phyloP scores from a whole-genome alignment of 257 asterid genomes.

The Asclepias syriaca region DNA sequence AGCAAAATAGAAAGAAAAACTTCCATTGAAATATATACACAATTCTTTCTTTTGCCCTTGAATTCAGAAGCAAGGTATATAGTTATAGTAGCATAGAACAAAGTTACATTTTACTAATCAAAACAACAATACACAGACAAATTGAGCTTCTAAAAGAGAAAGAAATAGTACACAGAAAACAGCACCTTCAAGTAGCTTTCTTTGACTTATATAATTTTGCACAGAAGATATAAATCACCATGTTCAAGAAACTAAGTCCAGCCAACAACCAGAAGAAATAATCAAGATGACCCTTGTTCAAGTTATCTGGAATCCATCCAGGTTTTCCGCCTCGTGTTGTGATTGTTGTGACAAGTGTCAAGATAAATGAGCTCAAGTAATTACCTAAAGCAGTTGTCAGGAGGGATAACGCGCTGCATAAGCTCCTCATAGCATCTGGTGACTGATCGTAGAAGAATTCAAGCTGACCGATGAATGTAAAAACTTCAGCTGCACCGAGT shows the following conservation, averaged over 20 bases:
- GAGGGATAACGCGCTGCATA: conserved; percentile 75
- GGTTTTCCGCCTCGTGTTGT: conserved; percentile 64
- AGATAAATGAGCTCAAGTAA: conserved; percentile 71
- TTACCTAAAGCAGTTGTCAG: conserved; percentile 66
- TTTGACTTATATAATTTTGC: conserved; percentile 70
- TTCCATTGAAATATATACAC: too few relatives aligned
- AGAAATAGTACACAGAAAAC: not conserved
- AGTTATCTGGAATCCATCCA: conserved; percentile 92
- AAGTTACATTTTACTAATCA: not conserved
- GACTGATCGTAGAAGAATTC: conserved; percentile 94
- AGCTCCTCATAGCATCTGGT: conserved; percentile 93
- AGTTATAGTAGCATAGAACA: not conserved
- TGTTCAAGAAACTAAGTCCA: conserved; percentile 60
- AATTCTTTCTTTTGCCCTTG: not conserved
- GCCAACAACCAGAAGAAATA: conserved; percentile 88
- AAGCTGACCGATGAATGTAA: conserved; percentile 75
- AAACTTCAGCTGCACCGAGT: conserved; percentile 77
- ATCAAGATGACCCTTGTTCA: conserved; percentile 81
- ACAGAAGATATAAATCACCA: conserved; percentile 56
- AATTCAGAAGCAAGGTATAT: not conserved
- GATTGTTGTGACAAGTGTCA: conserved; percentile 61
- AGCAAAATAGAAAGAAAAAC: too few relatives aligned
- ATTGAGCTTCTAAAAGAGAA: not conserved
- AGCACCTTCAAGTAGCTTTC: conserved; percentile 38
- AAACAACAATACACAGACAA: not conserved